phyloP scores from a whole-genome alignment of 2,329 filamentous ascomycete species.

The Fusarium sp. region DNA sequence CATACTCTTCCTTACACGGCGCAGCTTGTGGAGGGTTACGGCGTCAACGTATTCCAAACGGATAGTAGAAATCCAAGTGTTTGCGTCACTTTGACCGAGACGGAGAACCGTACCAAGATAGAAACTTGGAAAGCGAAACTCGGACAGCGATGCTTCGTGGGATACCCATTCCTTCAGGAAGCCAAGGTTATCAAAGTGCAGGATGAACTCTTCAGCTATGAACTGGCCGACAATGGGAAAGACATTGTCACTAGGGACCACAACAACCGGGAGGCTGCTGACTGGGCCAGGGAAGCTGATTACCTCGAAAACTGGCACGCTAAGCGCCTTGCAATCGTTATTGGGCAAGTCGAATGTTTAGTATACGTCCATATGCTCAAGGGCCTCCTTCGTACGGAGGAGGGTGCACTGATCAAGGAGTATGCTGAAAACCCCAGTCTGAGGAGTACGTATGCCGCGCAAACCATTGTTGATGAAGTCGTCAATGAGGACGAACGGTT shows the following conservation, averaged over 20 bases:
- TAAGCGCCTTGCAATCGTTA: slow-evolving; percentile 88
- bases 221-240: slow-evolving; percentile 72
- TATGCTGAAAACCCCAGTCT: slow-evolving; percentile 87
- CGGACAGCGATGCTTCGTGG: slow-evolving; percentile 87
- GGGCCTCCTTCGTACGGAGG: slow-evolving; percentile 88
- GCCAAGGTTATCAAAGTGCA: slow-evolving; percentile 89
- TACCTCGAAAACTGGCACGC: slow-evolving; percentile 89
- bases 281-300: slow-evolving; percentile 85
- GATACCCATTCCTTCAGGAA: slow-evolving; percentile 95
- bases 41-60: slow-evolving; percentile 93
- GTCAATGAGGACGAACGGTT: slow-evolving; percentile 93
- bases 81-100: slow-evolving; percentile 84
- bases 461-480: slow-evolving; percentile 90
- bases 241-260: slow-evolving; percentile 78
- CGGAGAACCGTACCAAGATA: slow-evolving; percentile 75
- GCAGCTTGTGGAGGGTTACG: slow-evolving; percentile 76
- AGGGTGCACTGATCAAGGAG: slow-evolving; percentile 91
- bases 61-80: slow-evolving; percentile 98
- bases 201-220: slow-evolving; percentile 93
- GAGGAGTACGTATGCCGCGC: slow-evolving; percentile 90
- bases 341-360: slow-evolving; percentile 87
- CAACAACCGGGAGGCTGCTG: slow-evolving; percentile 77
- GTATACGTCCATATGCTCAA: slow-evolving; percentile 95
- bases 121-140: slow-evolving; percentile 82
- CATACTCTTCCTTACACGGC: slow-evolving; percentile 87